Evolutionary conservation across 2,329 filamentous ascomycete species (phyloP).

Genomic region (Fusarium lateritium): DNA sequence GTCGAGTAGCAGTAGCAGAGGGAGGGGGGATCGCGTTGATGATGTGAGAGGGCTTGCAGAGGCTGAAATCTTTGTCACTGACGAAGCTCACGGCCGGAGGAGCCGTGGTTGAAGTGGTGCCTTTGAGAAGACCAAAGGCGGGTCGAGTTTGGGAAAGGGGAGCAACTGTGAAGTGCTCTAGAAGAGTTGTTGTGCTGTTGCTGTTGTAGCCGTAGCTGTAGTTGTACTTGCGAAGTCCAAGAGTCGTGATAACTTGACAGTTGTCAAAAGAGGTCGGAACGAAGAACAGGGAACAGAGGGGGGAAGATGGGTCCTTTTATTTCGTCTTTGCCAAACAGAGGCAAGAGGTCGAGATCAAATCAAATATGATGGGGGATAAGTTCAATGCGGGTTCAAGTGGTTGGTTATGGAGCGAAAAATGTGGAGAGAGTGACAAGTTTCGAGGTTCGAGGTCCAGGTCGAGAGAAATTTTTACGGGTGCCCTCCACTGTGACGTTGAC

Average conservation of each 20-base stretch:
- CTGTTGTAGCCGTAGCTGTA: neutral
- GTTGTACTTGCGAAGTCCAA: neutral
- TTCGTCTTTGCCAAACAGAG: constrained; percentile 17
- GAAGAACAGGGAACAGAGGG: neutral
- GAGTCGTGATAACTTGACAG: constrained; percentile 8
- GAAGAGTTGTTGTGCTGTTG: neutral
- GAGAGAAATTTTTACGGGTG: constrained; percentile 41
- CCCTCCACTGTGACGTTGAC: constrained; percentile 49
- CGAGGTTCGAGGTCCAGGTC: neutral
- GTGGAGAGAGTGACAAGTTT: constrained; percentile 27
- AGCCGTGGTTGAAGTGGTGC: constrained; percentile 73
- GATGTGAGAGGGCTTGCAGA: constrained; percentile 75
- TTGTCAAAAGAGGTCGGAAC: constrained; percentile 9
- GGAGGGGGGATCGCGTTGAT: constrained; percentile 76
- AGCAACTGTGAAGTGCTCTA: constrained; percentile 28
- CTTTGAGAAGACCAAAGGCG: constrained; percentile 80
- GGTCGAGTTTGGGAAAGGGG: constrained; percentile 42
- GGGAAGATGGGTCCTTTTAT: constrained; percentile 37
- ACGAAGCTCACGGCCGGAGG: constrained; percentile 72
- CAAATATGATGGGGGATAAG: constrained; percentile 15
- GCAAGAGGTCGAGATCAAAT: constrained; percentile 4
- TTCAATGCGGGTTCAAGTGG: constrained; percentile 25
- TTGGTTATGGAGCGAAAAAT: constrained; percentile 24
- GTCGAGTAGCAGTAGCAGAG: constrained; percentile 60
- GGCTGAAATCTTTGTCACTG: constrained; percentile 79